Conservation (phyloP, 306 rosid genomes). For the Cercis canadensis region DNA sequence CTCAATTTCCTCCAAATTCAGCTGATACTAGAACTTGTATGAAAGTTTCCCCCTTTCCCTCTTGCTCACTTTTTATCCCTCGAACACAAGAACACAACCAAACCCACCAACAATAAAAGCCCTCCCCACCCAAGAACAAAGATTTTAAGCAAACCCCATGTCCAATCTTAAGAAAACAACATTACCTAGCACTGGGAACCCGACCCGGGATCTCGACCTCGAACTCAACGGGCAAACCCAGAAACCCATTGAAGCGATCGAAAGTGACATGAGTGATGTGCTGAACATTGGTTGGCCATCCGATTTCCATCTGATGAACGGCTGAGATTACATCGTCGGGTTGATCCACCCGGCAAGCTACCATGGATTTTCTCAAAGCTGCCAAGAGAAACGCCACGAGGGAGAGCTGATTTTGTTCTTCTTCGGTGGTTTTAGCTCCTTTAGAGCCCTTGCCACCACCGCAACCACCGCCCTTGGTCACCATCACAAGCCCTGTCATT, state of each 20-base stretch:
- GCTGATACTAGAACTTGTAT: conserved; percentile 19
- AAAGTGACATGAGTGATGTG: conserved; percentile 92
- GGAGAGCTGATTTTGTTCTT: conserved; percentile 72
- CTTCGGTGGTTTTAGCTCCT: conserved; percentile 39
- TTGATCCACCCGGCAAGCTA: conserved; percentile 72
- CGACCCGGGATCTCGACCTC: conserved; percentile 83
- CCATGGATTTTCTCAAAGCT: conserved; percentile 90
- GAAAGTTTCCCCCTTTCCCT: conserved; percentile 9
- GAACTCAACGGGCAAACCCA: conserved; percentile 87
- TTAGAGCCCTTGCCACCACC: conserved; percentile 54
- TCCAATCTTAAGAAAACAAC: conserved; percentile 12
- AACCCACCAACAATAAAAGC: conserved; percentile 25
- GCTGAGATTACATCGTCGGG: conserved; percentile 72
- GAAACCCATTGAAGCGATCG: conserved; percentile 91
- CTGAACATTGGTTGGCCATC: conserved; percentile 89
- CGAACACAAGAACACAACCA: conserved; percentile 17
- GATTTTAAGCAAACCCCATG: conserved; percentile 34
- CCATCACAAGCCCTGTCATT: conserved; percentile 82
- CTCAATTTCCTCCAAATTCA: conserved; percentile 1
- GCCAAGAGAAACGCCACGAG: conserved; percentile 59
- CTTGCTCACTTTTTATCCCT: conserved; percentile 18
- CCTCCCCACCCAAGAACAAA: conserved; percentile 12
- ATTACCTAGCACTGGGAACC: conserved; percentile 96
- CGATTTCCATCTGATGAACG: conserved; percentile 79
- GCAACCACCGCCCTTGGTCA: conserved; percentile 72